Conservation (phyloP, 306 rosid genomes). For the Oemleria cerasiformis region DNA sequence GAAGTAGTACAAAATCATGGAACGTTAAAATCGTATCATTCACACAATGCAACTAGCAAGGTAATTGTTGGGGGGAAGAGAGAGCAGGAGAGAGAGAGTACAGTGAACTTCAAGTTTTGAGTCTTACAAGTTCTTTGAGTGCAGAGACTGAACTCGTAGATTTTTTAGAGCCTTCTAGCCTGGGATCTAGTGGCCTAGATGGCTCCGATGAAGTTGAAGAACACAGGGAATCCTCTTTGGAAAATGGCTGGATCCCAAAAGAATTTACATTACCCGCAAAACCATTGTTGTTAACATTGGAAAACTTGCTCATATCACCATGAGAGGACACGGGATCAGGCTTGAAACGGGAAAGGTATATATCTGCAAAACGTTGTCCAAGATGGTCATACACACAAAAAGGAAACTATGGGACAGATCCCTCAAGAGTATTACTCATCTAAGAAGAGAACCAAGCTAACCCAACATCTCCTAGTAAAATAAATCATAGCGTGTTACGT, state of each 20-base stretch:
- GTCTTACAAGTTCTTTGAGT: constrained; percentile 70
- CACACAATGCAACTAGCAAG: neutral
- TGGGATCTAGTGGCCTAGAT: constrained; percentile 55
- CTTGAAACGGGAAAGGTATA: constrained; percentile 62
- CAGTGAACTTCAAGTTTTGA: constrained; percentile 8
- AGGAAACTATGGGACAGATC: neutral
- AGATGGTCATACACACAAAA: constrained; percentile 14
- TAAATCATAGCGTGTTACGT: too few relatives aligned
- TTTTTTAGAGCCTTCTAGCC: constrained; percentile 65
- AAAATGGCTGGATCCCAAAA: constrained; percentile 46
- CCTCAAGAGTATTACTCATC: neutral
- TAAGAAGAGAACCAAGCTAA: constrained; percentile 2
- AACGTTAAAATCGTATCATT: constrained; percentile 20
- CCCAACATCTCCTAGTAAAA: neutral
- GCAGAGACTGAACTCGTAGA: constrained; percentile 58
- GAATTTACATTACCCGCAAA: constrained; percentile 39
- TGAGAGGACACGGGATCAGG: constrained; percentile 55
- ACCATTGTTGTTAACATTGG: constrained; percentile 55
- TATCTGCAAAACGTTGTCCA: constrained; percentile 45
- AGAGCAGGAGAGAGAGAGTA: neutral
- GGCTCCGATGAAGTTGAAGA: constrained; percentile 54
- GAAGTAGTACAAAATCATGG: constrained; percentile 33
- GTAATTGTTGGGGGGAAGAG: neutral
- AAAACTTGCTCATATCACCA: constrained; percentile 54
- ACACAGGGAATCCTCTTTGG: constrained; percentile 59